These are phyloP conservation scores for Sanguinoderma infundibulare DNA, from an alignment of 1,284 basidiomycete genomes.

Conservation along the genomic window DNA sequence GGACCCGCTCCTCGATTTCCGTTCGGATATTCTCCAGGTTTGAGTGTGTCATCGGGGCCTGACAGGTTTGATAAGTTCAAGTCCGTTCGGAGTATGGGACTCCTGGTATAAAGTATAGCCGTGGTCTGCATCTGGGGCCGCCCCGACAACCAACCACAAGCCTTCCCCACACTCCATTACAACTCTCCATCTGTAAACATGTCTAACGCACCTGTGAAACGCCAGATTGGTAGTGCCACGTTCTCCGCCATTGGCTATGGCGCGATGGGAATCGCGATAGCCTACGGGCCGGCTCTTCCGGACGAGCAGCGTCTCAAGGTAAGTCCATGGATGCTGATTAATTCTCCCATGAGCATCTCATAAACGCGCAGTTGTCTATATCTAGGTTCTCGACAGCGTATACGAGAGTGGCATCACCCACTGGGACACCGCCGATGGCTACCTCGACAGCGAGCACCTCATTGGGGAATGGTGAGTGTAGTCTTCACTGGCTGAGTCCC, in stretches of 20 bases:
- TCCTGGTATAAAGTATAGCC: neutral
- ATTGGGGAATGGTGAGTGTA: conserved; percentile 36
- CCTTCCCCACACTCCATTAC: neutral
- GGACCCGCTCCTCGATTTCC: too few species aligned
- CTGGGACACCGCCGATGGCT: conserved; percentile 39
- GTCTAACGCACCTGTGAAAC: neutral
- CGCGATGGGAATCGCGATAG: conserved; percentile 33
- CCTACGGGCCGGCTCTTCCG: conserved; percentile 25
- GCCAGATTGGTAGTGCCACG: conserved; percentile 17
- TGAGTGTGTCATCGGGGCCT: neutral
- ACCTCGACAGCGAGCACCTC: conserved; percentile 35
- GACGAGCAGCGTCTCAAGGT: conserved; percentile 34
- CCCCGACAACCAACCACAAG: neutral
- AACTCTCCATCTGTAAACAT: neutral
- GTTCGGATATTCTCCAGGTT: neutral
- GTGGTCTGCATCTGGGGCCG: neutral
- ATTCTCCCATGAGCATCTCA: too few species aligned
- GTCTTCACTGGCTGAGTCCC: neutral
- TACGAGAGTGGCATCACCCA: conserved; percentile 33
- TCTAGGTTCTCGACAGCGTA: conserved; percentile 33
- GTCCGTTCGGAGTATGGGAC: neutral
- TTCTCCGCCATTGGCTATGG: conserved; percentile 35
- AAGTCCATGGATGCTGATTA: too few species aligned
- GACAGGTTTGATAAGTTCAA: conserved; percentile 11
- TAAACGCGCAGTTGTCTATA: neutral